A percentile compares a stretch with the other conserved stretches of the same genome.
Evolutionary conservation across 2,329 filamentous ascomycete species (phyloP).

Genomic region (Fusarium sp.): DNA sequence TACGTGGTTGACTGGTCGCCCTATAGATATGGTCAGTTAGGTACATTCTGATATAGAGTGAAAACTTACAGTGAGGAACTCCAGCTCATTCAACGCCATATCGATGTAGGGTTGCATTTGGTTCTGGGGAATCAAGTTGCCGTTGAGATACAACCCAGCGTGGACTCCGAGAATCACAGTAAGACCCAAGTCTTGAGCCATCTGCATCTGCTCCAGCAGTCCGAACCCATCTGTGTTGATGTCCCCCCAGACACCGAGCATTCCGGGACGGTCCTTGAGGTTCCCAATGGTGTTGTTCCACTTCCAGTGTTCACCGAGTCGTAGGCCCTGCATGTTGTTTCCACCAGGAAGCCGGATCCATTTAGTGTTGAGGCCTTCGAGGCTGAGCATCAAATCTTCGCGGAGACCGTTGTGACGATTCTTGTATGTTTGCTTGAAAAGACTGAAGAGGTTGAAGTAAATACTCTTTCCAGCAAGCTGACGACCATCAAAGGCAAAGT

Average conservation of each 20-base stretch:
- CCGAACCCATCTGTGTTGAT: neutral
- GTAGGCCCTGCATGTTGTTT: neutral
- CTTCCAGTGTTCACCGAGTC: neutral
- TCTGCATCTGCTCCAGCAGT: neutral
- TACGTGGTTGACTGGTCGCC: neutral
- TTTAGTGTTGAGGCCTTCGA: neutral
- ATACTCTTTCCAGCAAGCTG: neutral
- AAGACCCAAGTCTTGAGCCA: neutral
- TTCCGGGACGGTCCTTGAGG: neutral
- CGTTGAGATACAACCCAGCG: neutral
- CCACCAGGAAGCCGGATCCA: neutral
- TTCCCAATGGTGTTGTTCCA: neutral
- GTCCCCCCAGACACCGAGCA: neutral
- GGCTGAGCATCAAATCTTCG: neutral
- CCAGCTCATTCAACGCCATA: neutral
- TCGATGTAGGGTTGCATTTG: neutral
- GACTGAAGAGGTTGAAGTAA: neutral
- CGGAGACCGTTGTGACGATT: neutral
- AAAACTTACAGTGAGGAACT: neutral
- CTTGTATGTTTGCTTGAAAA: neutral
- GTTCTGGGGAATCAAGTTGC: neutral
- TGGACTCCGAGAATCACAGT: neutral
- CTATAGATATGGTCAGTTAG: neutral
- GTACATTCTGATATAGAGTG: neutral
- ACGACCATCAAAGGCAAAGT: neutral